These are phyloP conservation scores for Entonaema liquescens DNA, from an alignment of 495 filamentous ascomycete genomes.

Conservation along the genomic window DNA sequence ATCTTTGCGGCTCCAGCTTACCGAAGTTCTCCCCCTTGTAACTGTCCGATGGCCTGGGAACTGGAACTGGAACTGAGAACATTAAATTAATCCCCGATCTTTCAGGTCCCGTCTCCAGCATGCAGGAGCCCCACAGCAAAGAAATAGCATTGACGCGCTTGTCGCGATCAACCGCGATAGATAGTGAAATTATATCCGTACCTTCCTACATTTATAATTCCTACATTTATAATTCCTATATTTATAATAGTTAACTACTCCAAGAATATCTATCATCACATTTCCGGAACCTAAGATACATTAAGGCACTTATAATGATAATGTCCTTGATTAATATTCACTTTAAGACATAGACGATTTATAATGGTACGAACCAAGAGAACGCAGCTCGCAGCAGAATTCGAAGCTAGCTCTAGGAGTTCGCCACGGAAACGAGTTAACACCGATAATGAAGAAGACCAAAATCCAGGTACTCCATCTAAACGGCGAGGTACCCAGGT, in stretches of 20 bases:
- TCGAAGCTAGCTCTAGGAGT: slow-evolving; percentile 21
- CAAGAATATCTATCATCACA: neutral
- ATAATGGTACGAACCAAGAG: slow-evolving; percentile 46
- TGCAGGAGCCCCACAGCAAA: neutral
- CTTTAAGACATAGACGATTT: slow-evolving; percentile 1
- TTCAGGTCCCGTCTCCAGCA: too few relatives aligned
- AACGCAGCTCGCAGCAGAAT: slow-evolving; percentile 27
- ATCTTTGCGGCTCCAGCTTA: slow-evolving; percentile 6
- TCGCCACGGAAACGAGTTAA: slow-evolving; percentile 42
- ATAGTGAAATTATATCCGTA: neutral
- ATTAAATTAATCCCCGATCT: neutral
- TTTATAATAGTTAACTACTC: too few relatives aligned
- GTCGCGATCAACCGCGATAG: neutral
- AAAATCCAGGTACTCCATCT: slow-evolving; percentile 11
- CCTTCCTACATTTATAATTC: neutral
- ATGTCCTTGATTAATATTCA: too few relatives aligned
- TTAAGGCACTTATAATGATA: too few relatives aligned
- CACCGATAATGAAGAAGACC: slow-evolving; percentile 21
- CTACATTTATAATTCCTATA: neutral
- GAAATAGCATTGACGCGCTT: neutral
- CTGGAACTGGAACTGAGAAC: neutral
- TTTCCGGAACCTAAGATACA: too few relatives aligned
- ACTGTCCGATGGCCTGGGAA: neutral
- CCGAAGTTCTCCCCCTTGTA: slow-evolving; percentile 3
- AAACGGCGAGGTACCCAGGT: slow-evolving; percentile 20